These are phyloP conservation scores for Pyropia yezoensis DNA, from an alignment of 23 red algal genomes.

Conservation along the genomic window DNA sequence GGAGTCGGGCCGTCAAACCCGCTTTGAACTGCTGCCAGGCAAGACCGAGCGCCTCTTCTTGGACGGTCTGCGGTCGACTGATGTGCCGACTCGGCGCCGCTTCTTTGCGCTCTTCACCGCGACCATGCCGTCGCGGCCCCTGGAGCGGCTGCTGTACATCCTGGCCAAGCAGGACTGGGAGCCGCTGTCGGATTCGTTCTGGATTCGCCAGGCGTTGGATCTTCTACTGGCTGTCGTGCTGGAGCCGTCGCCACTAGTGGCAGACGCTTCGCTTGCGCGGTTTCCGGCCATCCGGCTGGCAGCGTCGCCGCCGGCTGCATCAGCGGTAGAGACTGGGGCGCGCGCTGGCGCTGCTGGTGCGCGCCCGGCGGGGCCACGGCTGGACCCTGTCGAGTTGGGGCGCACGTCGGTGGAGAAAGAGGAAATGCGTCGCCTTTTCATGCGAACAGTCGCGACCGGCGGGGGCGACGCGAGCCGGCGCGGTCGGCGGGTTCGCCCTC, in stretches of 20 bases:
- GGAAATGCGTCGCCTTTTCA: too few species aligned
- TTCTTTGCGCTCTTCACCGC: conserved; percentile 62
- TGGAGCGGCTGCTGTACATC: conserved; percentile 52
- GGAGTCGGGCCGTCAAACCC: background rate
- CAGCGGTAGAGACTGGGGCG: too few species aligned
- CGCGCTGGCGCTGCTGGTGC: too few species aligned
- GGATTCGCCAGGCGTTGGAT: conserved; percentile 76
- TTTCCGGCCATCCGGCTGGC: too few species aligned
- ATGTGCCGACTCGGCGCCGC: conserved; percentile 15
- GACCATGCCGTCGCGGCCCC: conserved; percentile 15
- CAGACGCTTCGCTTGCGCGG: too few species aligned
- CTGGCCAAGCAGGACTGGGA: conserved; percentile 87
- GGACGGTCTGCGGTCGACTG: conserved; percentile 43
- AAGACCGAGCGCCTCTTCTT: conserved; percentile 34
- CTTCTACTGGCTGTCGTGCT: conserved; percentile 40
- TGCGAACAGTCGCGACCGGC: too few species aligned
- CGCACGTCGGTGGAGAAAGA: too few species aligned
- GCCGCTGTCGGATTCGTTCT: conserved; percentile 70
- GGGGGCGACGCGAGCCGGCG: too few species aligned
- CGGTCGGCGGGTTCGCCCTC: too few species aligned
- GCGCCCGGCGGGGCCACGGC: too few species aligned
- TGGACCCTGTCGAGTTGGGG: too few species aligned
- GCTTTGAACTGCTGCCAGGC: conserved; percentile 3
- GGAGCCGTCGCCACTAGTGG: background rate
- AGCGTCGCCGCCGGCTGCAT: too few species aligned